Evolutionary conservation across 2,329 filamentous ascomycete genomes (phyloP), one percentile per base, ranked within the genome.

Genomic region (Monosporascus sp.): DNA sequence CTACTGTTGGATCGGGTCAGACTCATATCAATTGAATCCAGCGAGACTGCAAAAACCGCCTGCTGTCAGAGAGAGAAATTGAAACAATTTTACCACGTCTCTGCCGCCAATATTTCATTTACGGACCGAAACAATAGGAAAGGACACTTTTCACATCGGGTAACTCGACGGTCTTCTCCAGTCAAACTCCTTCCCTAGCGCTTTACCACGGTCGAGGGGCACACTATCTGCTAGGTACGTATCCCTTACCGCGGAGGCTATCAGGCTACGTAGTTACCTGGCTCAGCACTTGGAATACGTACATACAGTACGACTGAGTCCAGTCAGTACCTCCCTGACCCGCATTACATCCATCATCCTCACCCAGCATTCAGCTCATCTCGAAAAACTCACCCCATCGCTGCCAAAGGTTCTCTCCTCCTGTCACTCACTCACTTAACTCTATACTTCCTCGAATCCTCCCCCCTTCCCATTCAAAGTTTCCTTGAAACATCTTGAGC

Each of bases 341-440:
- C 43, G 17, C 43, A 41, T 20, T 41, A 11, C 38, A 41, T 41
- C 38, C 38, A 18, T 41, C 38, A 41, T 17, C 38, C 38, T n/a
- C 39, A 50, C 50, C 50, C 48, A 57, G 54, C 14, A 25, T 41
- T 25, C 41, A 18, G 20, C 25, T 46, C 43, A 18, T 46, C 43
- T 24, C 14, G 55, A 58, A 57, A 56, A 55, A 52, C 54, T 41
- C 37, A 15, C 56, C 57, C 54, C 52, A 51, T 55, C 44, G 43
- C 48, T 41, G 49, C 54, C 54, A 49, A 52, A 58, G 52, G 37
- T 14, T 5, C 31, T 35, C 48, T 43, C 25, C 48, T 39, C 50
- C 52, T 53, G 51, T 37, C 53, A 53, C 24, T 31, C 53, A 53
- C 43, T 31, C 17, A 11, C 27, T 14, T 5, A 14, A 14, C 24